Conservation (phyloP, 108 stramenopile genomes). For the Ochromonas danica region DNA sequence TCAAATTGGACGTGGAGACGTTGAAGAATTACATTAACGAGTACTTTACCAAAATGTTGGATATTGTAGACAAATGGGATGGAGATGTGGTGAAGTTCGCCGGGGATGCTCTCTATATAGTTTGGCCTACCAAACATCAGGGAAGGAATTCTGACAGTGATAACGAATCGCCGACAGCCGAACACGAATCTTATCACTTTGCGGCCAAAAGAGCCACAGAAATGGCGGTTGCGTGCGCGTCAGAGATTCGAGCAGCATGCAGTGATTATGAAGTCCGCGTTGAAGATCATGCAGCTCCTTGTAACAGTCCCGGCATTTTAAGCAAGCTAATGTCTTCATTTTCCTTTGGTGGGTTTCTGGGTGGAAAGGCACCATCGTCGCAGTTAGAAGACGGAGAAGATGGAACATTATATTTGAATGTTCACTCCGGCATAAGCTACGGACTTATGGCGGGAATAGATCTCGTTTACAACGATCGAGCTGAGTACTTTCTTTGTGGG, state of each 20-base stretch:
- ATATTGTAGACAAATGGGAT: conserved; percentile 37
- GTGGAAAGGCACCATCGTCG: not conserved
- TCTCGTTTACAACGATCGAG: not conserved
- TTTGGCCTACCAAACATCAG: conserved; percentile 37
- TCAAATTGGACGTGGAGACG: conserved; percentile 64
- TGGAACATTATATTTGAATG: not conserved
- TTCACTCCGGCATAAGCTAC: not conserved
- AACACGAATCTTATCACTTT: not conserved
- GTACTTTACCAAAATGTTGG: conserved; percentile 53
- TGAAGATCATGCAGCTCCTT: not conserved
- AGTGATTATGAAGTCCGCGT: not conserved
- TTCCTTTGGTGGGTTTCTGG: not conserved
- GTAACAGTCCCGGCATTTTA: not conserved
- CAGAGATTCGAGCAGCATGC: not conserved
- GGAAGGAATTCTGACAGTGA: not conserved
- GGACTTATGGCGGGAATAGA: not conserved
- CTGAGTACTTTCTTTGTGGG: conserved; percentile 12
- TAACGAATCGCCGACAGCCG: not conserved
- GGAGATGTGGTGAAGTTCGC: conserved; percentile 63
- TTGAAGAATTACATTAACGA: conserved; percentile 52
- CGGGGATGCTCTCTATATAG: conserved; percentile 57
- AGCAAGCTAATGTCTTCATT: not conserved
- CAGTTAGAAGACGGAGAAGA: not conserved
- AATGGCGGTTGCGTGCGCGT: not conserved
- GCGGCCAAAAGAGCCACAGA: not conserved